Conservation (phyloP, 306 rosid species). For the Trifolium subterraneum region DNA sequence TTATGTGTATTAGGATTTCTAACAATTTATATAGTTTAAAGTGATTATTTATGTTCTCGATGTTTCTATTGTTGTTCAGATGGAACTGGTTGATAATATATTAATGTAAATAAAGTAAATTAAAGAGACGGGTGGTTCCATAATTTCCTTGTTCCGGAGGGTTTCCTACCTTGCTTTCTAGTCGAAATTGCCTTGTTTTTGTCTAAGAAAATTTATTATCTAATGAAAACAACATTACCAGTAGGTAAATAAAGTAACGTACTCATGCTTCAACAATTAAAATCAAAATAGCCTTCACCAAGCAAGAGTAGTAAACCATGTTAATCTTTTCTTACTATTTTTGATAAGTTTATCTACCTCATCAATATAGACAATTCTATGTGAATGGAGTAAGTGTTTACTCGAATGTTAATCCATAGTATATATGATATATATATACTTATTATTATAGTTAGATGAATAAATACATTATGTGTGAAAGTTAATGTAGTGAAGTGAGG, state of each 20-base stretch:
- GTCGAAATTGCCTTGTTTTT: conserved; percentile 4
- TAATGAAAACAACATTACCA: conserved; percentile 8
- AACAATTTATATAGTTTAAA: too few species aligned
- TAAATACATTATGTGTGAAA: too few species aligned
- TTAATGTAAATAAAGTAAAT: too few species aligned
- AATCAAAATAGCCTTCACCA: conserved; percentile 77
- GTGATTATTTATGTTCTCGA: too few species aligned
- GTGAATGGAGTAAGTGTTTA: conserved; percentile 54
- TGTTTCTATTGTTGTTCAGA: too few species aligned
- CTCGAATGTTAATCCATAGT: too few species aligned
- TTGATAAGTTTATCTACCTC: conserved; percentile 83
- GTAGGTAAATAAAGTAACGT: background rate
- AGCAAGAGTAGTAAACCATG: conserved; percentile 88
- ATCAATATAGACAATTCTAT: conserved; percentile 93
- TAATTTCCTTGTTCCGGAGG: background rate
- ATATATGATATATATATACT: conserved; percentile 29
- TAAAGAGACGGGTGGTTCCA: too few species aligned
- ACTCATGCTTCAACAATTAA: conserved; percentile 16
- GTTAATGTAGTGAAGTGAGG: too few species aligned
- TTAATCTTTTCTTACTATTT: conserved; percentile 67
- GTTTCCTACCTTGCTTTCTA: background rate
- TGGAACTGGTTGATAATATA: too few species aligned
- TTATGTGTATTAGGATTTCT: too few species aligned
- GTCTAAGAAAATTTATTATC: conserved; percentile 25
- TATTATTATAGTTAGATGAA: too few species aligned